These are phyloP conservation scores for Nepenthes gracilis DNA, from an alignment of 148 eudicot species.

Conservation along the genomic window DNA sequence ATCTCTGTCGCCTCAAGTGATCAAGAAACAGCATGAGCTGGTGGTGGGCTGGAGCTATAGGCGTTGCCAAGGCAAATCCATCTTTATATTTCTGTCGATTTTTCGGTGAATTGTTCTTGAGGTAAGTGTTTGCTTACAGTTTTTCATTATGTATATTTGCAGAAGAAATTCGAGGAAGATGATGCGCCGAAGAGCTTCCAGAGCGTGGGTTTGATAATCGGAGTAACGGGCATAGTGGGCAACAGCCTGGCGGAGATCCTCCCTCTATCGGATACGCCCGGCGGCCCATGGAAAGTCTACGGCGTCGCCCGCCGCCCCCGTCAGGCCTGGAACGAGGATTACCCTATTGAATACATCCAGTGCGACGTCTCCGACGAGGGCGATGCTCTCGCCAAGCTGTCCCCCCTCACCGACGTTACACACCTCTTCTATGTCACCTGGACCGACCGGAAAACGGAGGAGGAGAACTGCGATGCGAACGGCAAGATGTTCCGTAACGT, in stretches of 20 bases:
- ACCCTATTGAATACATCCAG: constrained; percentile 33
- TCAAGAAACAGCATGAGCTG: constrained; percentile 25
- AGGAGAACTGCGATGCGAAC: constrained; percentile 20
- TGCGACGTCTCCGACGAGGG: constrained; percentile 24
- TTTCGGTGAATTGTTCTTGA: neutral
- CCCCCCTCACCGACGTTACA: constrained; percentile 28
- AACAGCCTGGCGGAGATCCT: constrained; percentile 40
- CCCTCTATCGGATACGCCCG: constrained; percentile 36
- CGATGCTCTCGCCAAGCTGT: constrained; percentile 18
- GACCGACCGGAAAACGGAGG: constrained; percentile 16
- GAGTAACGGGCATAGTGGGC: constrained; percentile 37
- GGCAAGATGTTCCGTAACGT: constrained; percentile 27
- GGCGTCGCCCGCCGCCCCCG: constrained; percentile 33
- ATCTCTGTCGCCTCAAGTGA: neutral
- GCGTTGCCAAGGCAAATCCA: constrained; percentile 29
- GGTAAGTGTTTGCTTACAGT: neutral
- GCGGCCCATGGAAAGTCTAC: constrained; percentile 40
- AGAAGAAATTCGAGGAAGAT: constrained; percentile 32
- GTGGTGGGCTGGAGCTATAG: constrained; percentile 52
- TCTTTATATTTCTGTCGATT: neutral
- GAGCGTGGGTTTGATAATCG: constrained; percentile 28
- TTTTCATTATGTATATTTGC: neutral
- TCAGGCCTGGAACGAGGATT: constrained; percentile 27
- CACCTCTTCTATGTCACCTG: constrained; percentile 34
- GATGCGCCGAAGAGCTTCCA: constrained; percentile 16